Conservation (phyloP, 2,329 filamentous ascomycete species). For the Trichoderma aggressivum region DNA sequence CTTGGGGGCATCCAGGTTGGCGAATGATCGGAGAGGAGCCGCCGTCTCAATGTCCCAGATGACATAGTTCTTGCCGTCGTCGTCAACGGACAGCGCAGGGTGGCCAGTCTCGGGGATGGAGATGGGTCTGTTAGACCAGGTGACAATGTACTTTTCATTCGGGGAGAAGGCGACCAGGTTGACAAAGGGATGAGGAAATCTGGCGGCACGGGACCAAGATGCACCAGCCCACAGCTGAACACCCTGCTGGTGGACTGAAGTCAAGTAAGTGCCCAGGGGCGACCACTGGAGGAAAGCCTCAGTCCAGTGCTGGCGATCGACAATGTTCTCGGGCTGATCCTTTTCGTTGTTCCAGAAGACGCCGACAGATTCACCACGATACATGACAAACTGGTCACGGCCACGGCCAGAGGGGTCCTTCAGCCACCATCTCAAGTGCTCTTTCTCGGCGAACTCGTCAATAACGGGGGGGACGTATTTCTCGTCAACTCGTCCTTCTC, state of each 20-base stretch:
- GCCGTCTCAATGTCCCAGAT: constrained; percentile 94
- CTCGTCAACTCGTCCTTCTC: constrained; percentile 90
- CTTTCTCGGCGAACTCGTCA: constrained; percentile 83
- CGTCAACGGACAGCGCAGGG: constrained; percentile 78
- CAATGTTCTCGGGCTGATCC: constrained; percentile 79
- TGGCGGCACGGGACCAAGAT: constrained; percentile 84
- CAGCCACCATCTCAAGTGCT: constrained; percentile 92
- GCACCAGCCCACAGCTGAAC: constrained; percentile 95
- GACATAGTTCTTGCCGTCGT: constrained; percentile 98
- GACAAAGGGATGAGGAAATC: constrained; percentile 92
- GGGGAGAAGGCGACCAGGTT: constrained; percentile 97
- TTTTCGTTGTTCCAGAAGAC: constrained; percentile 99
- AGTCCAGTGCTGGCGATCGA: constrained; percentile 95
- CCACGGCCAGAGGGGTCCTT: constrained; percentile 75
- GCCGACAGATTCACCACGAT: constrained; percentile 84
- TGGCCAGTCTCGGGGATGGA: constrained; percentile 85
- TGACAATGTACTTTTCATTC: constrained; percentile 86
- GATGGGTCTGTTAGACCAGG: constrained; percentile 94
- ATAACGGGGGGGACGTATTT: constrained; percentile 80
- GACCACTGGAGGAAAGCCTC: constrained; percentile 99
- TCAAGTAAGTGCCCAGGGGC: constrained; percentile 87
- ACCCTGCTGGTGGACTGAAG: constrained; percentile 92
- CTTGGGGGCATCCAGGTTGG: constrained; percentile 76
- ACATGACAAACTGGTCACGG: constrained; percentile 94
- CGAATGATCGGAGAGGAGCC: constrained; percentile 88